A percentile compares a stretch with the other conserved stretches of the same genome.
These are phyloP conservation scores for Amanita thiersii DNA, from an alignment of 768 basidiomycete genomes.

Conservation along the genomic window DNA sequence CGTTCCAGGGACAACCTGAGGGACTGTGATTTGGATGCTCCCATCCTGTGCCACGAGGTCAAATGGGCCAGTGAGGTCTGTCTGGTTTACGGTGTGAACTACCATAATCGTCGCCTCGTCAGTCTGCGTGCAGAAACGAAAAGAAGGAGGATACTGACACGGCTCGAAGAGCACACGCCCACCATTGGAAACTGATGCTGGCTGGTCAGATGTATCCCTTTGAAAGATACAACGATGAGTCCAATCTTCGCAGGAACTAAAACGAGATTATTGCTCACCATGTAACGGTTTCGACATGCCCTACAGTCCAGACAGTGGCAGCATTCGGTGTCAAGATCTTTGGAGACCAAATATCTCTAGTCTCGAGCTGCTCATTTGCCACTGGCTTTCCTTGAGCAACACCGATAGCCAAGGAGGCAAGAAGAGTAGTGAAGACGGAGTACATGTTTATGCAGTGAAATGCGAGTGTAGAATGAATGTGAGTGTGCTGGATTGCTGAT, in stretches of 20 bases:
- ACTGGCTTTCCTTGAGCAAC: constrained; percentile 16
- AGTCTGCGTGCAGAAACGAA: too few relatives aligned
- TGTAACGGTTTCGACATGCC: constrained; percentile 17
- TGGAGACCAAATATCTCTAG: constrained; percentile 24
- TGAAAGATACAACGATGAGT: not conserved
- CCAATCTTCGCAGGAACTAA: not conserved
- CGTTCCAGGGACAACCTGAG: not conserved
- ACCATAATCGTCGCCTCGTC: too few relatives aligned
- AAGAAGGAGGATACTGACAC: constrained; percentile 15
- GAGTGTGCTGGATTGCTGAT: too few relatives aligned
- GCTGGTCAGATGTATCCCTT: constrained; percentile 33
- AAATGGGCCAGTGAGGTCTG: not conserved
- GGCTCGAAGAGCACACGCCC: constrained; percentile 22
- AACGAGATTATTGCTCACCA: constrained; percentile 19
- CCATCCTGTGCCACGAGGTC: not conserved
- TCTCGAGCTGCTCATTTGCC: too few relatives aligned
- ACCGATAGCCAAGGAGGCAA: constrained; percentile 17
- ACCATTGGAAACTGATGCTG: constrained; percentile 32
- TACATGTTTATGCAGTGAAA: too few relatives aligned
- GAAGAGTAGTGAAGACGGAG: constrained; percentile 16
- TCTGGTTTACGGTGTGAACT: too few relatives aligned
- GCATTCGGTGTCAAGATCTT: constrained; percentile 19
- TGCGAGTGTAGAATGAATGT: too few relatives aligned
- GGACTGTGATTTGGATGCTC: not conserved
- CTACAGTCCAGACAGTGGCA: constrained; percentile 21